These are phyloP conservation scores for Grifola frondosa DNA, from an alignment of 1,284 basidiomycete species.

Conservation along the genomic window DNA sequence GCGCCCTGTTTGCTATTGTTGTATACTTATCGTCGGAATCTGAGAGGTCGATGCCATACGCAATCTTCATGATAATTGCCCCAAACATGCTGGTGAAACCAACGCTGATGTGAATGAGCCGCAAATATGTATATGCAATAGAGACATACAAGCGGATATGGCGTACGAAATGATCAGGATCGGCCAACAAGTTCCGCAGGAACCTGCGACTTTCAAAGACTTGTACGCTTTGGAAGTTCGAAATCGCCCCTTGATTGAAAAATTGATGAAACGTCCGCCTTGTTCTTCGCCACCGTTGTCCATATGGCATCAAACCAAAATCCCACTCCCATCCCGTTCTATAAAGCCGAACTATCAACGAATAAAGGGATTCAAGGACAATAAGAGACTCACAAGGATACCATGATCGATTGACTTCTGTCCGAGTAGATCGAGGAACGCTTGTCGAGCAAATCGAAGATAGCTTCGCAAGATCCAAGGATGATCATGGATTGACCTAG, in stretches of 20 bases:
- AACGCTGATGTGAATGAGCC: not conserved
- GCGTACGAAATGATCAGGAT: slow-evolving; percentile 6
- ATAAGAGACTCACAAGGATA: slow-evolving; percentile 1
- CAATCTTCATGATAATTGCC: slow-evolving; percentile 29
- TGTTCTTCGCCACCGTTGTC: slow-evolving; percentile 8
- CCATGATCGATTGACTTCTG: not conserved
- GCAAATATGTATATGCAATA: not conserved
- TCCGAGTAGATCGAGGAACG: slow-evolving; percentile 32
- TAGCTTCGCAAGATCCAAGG: slow-evolving; percentile 31
- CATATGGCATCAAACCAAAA: slow-evolving; percentile 9
- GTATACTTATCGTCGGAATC: slow-evolving; percentile 21
- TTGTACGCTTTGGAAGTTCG: slow-evolving; percentile 3
- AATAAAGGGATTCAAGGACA: too few relatives aligned
- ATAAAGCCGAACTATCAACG: too few relatives aligned
- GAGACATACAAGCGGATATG: slow-evolving; percentile 8
- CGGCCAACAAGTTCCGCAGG: slow-evolving; percentile 3
- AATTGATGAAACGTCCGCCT: slow-evolving; percentile 10
- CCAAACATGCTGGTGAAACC: slow-evolving; percentile 32
- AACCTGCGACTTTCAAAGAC: slow-evolving; percentile 2
- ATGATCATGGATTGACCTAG: slow-evolving; percentile 30
- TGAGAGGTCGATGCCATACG: slow-evolving; percentile 32
- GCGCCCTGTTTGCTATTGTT: slow-evolving; percentile 4
- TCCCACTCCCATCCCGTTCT: slow-evolving; percentile 15
- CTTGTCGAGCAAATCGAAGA: slow-evolving; percentile 35
- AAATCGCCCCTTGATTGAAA: slow-evolving; percentile 10